Evolutionary conservation across 352 stramenopile species (phyloP), one percentile per base, ranked within the genome.

Genomic region (Globisporangium middletonii): DNA sequence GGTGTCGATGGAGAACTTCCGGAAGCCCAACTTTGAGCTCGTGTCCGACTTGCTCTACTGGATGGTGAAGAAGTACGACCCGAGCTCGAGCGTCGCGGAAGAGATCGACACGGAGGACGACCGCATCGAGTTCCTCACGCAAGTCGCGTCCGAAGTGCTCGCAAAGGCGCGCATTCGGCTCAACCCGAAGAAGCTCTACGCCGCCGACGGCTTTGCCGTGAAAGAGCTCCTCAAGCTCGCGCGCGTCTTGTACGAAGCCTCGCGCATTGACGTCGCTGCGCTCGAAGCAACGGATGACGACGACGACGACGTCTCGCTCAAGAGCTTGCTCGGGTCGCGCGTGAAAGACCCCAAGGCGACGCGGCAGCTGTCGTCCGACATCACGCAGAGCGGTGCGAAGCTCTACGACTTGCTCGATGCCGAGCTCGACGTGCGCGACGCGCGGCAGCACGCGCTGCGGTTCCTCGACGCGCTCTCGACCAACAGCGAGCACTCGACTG

Each of bases 141-240:
- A 85, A 37, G 75, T 92, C 15, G 74, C 79, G 28, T 73, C 75
- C 27, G 83, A 93, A 59, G 75, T 98, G 48, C 69, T 88, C n/a
- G 72, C 68, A 35, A 97, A 97, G 65, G 88, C 93, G 41, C 80
- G 92, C 37, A 93, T 99, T 51, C 88, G 87, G 37, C 75, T 99
- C 19, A 97, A 98, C 65, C 79, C 91, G 3, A 98, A 97, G 77
- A 92, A 94, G 37, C 68, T 99, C n/a, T 98, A 99, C 71, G 79
- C 90, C 6, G 93, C 95, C n/a, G 94, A 99, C 65, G 92, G 89
- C 6, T 89, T 88, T 52, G 88, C 88, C 12, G 91, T 97, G 18
- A 97, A 96, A 55, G 95, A 98, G 67, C 71, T 99, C 18, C 73
- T 98, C 53, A 98, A 98, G 56, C 60, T 99, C n/a, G 90, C 95